Base-by-base conservation (phyloP, 2,329 filamentous ascomycete species). In the Fusarium caatingaense region DNA sequence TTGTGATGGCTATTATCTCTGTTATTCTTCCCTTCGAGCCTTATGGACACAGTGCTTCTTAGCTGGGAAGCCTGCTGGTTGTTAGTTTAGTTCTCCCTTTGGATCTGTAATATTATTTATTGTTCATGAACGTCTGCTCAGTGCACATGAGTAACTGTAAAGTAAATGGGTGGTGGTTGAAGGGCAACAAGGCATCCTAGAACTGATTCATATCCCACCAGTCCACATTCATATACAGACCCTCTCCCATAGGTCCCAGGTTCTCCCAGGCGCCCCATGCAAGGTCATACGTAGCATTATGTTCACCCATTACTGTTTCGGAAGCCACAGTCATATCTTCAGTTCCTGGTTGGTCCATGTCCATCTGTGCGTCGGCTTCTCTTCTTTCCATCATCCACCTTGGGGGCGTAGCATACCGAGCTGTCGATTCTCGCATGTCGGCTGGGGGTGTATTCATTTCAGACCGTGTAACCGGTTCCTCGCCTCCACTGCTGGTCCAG, bases 1-100 rank as follows among this genome's bases (percentile, higher is more conserved):
- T 88, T 25, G 83, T 84, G 2, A 87, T 92, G 84, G 88, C 89
- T 18, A 55, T 47, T 6, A 12, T 68, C 13, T 42, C 66, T 2
- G 54, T 46, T 2, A 34, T 48, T 3, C 68, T 68, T 8, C 64
- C 65, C 3, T 68, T 68, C 12, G 65, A 68, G 10, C 59, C 65
- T 0, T 60, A 68, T 21, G 64, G 65, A 3, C 65, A 34, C 8
- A 47, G 37, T 30, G 62, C 66, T 8, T 70, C 66, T 4, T 63
- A 32, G 27, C 12, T 10, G 21, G 30, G 10, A 6, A 5, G 11
- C 11, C 8, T 23, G 5, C n/a, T 37, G 34, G 6, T 23, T 32
- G 15, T n/a, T 48, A 21, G 18, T 37, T n/a, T 37, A 37, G 34
- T 34, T 37, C 34, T 37, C 10, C n/a, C n/a, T 4, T n/a, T n/a